Conservation (phyloP, 208 protist species). For the Leptomonas seymouri region DNA sequence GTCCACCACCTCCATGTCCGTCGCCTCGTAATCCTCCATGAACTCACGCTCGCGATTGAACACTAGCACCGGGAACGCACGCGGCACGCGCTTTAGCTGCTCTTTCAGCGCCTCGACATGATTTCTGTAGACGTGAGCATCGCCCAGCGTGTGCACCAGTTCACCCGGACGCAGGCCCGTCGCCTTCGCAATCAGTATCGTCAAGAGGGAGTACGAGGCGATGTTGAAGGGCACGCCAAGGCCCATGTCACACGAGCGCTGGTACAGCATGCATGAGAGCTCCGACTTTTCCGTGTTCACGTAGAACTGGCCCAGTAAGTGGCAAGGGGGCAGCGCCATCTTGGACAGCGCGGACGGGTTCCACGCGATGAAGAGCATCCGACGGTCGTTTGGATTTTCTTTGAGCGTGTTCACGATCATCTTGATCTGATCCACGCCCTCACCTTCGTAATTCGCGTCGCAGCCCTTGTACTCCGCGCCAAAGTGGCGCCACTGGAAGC, state of each 20-base stretch:
- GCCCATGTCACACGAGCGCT: slow-evolving; percentile 96
- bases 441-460: slow-evolving; percentile 91
- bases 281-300: slow-evolving; percentile 89
- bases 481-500: slow-evolving; percentile 99
- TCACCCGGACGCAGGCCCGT: slow-evolving; percentile 95
- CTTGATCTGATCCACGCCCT: slow-evolving; percentile 97
- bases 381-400: slow-evolving; percentile 94
- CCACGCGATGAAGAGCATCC: slow-evolving; percentile 98
- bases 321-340: slow-evolving; percentile 99
- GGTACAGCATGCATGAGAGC: slow-evolving; percentile 96
- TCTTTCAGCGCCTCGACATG: slow-evolving; percentile 96
- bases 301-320: slow-evolving; percentile 98
- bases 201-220: slow-evolving; percentile 97
- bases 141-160: slow-evolving; percentile 97
- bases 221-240: slow-evolving; percentile 99
- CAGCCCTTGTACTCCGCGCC: slow-evolving; percentile 92
- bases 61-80: slow-evolving; percentile 92
- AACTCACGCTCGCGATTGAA: slow-evolving; percentile 70
- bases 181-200: slow-evolving; percentile 92
- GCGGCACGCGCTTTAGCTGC: slow-evolving; percentile 93
- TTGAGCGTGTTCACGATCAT: slow-evolving; percentile 91
- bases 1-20: slow-evolving; percentile 95
- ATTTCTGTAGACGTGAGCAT: slow-evolving; percentile 98
- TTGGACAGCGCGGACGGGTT: slow-evolving; percentile 94
- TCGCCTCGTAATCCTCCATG: slow-evolving; percentile 93